These are phyloP conservation scores for Lachnellula cervina DNA, from an alignment of 2,329 filamentous ascomycete genomes.

Conservation along the genomic window DNA sequence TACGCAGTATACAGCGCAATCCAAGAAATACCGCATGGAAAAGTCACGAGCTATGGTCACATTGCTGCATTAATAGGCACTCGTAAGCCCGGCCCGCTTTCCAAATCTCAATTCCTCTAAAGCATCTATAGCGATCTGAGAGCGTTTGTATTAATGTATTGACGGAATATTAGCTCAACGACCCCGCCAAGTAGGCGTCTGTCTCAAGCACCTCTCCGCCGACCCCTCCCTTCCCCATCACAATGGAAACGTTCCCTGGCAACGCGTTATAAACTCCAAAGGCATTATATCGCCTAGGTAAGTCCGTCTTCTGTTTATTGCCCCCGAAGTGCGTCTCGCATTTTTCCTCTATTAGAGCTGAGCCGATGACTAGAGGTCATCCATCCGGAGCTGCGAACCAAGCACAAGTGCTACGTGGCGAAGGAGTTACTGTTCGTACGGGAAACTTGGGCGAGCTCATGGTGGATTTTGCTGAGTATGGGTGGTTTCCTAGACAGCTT, in stretches of 20 bases:
- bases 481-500: constrained; percentile 39
- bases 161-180: constrained; percentile 51
- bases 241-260: constrained; percentile 81
- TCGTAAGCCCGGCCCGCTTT: constrained; percentile 46
- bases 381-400: constrained; percentile 33
- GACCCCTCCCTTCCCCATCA: constrained; percentile 56
- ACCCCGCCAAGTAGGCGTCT: constrained; percentile 81
- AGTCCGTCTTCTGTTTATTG: background rate
- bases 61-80: constrained; percentile 69
- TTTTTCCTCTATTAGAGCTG: background rate
- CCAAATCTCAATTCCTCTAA: background rate
- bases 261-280: constrained; percentile 84
- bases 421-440: constrained; percentile 33
- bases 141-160: background rate
- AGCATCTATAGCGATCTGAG: background rate
- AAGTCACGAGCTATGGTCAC: constrained; percentile 83
- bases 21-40: constrained; percentile 77
- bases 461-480: constrained; percentile 33
- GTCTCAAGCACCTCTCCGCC: constrained; percentile 75
- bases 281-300: constrained; percentile 82
- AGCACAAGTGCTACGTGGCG: constrained; percentile 31
- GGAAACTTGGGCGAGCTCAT: constrained; percentile 31
- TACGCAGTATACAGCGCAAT: constrained; percentile 75
- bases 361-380: constrained; percentile 22
- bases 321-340: background rate